phyloP scores from a whole-genome alignment of 176 grass and related monocot species.

The Oropetium thomaeum region DNA sequence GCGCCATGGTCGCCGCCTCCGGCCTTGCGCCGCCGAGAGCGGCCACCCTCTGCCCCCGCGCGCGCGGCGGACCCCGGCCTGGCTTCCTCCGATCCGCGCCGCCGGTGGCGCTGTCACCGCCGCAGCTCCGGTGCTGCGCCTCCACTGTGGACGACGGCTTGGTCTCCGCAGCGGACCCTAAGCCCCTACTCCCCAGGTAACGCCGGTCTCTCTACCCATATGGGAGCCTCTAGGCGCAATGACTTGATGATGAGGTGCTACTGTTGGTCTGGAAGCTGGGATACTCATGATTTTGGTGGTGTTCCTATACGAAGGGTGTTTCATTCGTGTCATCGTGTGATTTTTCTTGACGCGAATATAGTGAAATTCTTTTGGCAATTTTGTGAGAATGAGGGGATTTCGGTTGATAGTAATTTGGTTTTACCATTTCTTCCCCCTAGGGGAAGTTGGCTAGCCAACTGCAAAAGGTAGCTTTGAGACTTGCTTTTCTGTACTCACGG shows the following conservation, averaged over 20 bases:
- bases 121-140: conserved; percentile 42
- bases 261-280: not conserved
- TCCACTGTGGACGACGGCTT: conserved; percentile 36
- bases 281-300: not conserved
- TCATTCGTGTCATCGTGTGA: accelerated
- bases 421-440: not conserved
- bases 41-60: not conserved
- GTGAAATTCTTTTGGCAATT: not conserved
- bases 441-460: not conserved
- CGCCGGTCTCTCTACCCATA: not conserved
- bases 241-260: not conserved
- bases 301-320: not conserved
- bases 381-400: not conserved
- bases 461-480: not conserved
- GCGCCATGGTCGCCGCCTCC: conserved; percentile 50
- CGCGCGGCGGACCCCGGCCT: not conserved
- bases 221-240: not conserved
- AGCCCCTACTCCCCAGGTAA: conserved; percentile 37
- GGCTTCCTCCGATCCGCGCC: conserved; percentile 28
- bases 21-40: conserved; percentile 39
- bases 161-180: not conserved
- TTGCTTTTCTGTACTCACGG: not conserved
- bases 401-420: not conserved
- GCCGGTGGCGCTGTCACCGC: not conserved
- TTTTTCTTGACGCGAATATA: not conserved